Percentiles rank a stretch among this genome's conserved stretches.
Conservation (phyloP, 345 rosid species). For the Carallia brachiata region DNA sequence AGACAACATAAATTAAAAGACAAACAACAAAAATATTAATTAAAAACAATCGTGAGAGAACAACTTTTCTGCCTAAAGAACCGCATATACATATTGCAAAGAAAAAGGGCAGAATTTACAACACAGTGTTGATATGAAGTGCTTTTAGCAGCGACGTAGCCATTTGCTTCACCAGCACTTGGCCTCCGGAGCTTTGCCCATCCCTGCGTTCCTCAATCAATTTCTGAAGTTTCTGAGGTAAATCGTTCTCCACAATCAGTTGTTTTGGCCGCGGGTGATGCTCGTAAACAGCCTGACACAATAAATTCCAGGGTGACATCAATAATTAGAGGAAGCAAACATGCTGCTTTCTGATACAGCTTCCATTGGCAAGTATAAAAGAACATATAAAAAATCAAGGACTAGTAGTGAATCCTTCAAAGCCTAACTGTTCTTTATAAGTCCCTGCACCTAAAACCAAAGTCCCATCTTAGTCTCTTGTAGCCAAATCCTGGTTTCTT, state of each 20-base stretch:
- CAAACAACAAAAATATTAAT: neutral
- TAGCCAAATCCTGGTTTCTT: too few species aligned
- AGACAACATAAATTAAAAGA: neutral
- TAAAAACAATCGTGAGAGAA: neutral
- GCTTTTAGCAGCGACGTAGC: constrained; percentile 96
- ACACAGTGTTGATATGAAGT: constrained; percentile 82
- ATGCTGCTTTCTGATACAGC: neutral
- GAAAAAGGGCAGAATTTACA: constrained; percentile 42
- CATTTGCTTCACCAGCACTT: constrained; percentile 95
- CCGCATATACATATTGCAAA: constrained; percentile 18
- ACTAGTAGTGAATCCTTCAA: too few species aligned
- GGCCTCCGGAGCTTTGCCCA: constrained; percentile 95
- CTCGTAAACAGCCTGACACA: constrained; percentile 85
- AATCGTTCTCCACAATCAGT: constrained; percentile 90
- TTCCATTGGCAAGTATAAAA: neutral
- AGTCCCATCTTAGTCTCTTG: too few species aligned
- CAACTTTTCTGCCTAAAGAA: constrained; percentile 16
- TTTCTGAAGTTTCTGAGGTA: constrained; percentile 79
- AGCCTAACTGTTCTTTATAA: too few species aligned
- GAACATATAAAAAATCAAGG: too few species aligned
- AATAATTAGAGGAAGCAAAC: neutral
- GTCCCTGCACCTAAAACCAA: too few species aligned
- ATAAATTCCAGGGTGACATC: neutral
- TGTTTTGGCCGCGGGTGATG: constrained; percentile 98
- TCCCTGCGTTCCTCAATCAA: constrained; percentile 95